These are phyloP conservation scores for Lentinula novae-zelandiae DNA, from an alignment of 1,284 basidiomycete species.

Conservation along the genomic window DNA sequence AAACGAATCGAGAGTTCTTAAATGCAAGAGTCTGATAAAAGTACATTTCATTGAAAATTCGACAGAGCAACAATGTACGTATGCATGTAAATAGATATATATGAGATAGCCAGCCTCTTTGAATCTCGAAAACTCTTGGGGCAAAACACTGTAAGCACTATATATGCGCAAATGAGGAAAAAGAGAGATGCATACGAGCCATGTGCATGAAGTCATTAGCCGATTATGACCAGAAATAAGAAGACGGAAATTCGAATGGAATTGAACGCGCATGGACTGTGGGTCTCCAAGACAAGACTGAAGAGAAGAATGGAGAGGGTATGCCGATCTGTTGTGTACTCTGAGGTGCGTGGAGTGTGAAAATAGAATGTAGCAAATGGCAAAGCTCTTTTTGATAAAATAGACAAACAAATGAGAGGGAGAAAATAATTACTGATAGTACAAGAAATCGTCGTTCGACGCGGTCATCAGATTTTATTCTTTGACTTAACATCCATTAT, in stretches of 20 bases:
- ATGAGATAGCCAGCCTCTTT: background rate
- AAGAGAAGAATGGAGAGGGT: background rate
- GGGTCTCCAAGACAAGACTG: background rate
- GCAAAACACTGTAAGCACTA: background rate
- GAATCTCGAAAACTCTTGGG: background rate
- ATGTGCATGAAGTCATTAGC: background rate
- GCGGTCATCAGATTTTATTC: background rate
- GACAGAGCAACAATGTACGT: background rate
- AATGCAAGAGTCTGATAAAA: background rate
- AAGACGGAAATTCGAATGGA: background rate
- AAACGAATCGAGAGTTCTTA: too few relatives aligned
- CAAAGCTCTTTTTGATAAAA: slow-evolving; percentile 22
- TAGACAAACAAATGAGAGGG: background rate
- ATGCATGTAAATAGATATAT: background rate
- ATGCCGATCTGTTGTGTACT: background rate
- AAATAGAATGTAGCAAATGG: background rate
- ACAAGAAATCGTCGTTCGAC: background rate
- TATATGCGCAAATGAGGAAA: background rate
- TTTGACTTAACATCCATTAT: too few relatives aligned
- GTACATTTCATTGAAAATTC: background rate
- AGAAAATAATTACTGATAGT: background rate
- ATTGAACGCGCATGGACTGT: background rate
- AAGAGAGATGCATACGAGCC: background rate
- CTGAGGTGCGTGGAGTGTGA: background rate
- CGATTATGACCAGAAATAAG: background rate